Evolutionary conservation across 208 protist genomes (phyloP).

Genomic region (Wallacemonas sp.): DNA sequence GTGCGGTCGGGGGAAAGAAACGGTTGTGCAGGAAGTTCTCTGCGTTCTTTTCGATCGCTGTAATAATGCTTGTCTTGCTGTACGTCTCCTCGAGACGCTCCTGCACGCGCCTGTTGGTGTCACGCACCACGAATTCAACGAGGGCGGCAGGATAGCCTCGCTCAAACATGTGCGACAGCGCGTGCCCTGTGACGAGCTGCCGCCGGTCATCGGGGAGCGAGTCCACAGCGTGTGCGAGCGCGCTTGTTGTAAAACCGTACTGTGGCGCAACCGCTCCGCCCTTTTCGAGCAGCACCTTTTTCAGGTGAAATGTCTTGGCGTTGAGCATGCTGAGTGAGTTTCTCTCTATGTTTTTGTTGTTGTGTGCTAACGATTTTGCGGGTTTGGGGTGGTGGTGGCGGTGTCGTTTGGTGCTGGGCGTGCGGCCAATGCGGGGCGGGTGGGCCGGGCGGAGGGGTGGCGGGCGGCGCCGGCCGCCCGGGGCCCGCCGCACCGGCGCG

Average conservation of each 20-base stretch:
- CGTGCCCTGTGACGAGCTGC: conserved; percentile 10
- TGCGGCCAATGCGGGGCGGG: background rate
- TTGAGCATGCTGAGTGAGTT: too few relatives aligned
- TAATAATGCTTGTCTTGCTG: conserved; percentile 50
- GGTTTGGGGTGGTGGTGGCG: background rate
- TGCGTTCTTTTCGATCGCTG: conserved; percentile 42
- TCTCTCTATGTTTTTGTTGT: too few relatives aligned
- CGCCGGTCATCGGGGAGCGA: conserved; percentile 6
- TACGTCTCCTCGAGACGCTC: conserved; percentile 41
- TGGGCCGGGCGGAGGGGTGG: background rate
- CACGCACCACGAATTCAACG: conserved; percentile 59
- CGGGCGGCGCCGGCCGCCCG: too few relatives aligned
- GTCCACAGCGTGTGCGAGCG: conserved; percentile 26
- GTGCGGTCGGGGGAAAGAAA: conserved; percentile 32
- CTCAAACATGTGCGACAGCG: conserved; percentile 43
- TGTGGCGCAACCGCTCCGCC: conserved; percentile 31
- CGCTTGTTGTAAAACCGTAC: conserved; percentile 40
- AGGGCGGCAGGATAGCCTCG: conserved; percentile 60
- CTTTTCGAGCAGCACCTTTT: conserved; percentile 32
- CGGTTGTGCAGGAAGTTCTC: conserved; percentile 43
- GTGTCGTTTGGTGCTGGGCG: too few relatives aligned
- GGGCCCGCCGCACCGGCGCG: too few relatives aligned
- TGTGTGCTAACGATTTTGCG: too few relatives aligned
- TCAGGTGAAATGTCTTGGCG: conserved; percentile 19
- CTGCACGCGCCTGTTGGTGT: conserved; percentile 38